A percentile compares a stretch with the other conserved stretches of the same genome.
These are phyloP conservation scores for Aspergillus sp. DNA, from an alignment of 2,329 filamentous ascomycete species.

Conservation along the genomic window DNA sequence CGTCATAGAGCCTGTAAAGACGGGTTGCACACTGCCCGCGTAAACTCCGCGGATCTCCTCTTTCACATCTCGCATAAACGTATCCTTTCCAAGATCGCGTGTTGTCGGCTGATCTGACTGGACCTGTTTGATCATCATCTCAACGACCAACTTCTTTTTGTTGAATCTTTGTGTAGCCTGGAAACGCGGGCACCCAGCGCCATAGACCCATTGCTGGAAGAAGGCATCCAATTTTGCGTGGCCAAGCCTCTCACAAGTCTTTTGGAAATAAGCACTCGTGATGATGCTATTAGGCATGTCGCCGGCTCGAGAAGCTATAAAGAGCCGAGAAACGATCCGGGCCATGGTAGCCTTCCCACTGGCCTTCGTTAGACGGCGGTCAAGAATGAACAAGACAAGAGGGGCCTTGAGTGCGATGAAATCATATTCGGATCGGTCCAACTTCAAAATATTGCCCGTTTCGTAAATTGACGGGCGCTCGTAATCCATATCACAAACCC, in stretches of 20 bases:
- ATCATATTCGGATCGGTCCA: slow-evolving; percentile 78
- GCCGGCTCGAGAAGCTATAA: slow-evolving; percentile 77
- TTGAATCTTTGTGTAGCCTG: slow-evolving; percentile 85
- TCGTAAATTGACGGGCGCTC: slow-evolving; percentile 74
- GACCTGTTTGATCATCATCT: slow-evolving; percentile 77
- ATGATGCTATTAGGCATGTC: slow-evolving; percentile 63
- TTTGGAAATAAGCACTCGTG: slow-evolving; percentile 68
- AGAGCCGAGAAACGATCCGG: slow-evolving; percentile 75
- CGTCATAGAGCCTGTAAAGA: slow-evolving; percentile 94
- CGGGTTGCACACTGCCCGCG: slow-evolving; percentile 60
- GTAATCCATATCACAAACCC: slow-evolving; percentile 70
- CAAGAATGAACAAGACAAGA: slow-evolving; percentile 85
- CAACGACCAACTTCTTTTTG: slow-evolving; percentile 91
- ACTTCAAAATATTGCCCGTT: slow-evolving; percentile 65
- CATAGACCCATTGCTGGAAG: slow-evolving; percentile 87
- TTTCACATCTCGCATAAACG: slow-evolving; percentile 77
- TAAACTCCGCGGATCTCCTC: slow-evolving; percentile 65
- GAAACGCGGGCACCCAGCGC: slow-evolving; percentile 82
- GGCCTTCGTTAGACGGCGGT: slow-evolving; percentile 81
- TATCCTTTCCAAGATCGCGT: slow-evolving; percentile 57
- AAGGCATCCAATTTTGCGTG: slow-evolving; percentile 82
- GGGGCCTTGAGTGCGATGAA: slow-evolving; percentile 89
- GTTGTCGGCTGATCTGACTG: slow-evolving; percentile 52
- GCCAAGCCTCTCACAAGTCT: slow-evolving; percentile 77
- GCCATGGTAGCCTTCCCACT: slow-evolving; percentile 76